These are phyloP conservation scores for Penicillium paneum DNA, from an alignment of 2,329 filamentous ascomycete genomes.

Conservation along the genomic window DNA sequence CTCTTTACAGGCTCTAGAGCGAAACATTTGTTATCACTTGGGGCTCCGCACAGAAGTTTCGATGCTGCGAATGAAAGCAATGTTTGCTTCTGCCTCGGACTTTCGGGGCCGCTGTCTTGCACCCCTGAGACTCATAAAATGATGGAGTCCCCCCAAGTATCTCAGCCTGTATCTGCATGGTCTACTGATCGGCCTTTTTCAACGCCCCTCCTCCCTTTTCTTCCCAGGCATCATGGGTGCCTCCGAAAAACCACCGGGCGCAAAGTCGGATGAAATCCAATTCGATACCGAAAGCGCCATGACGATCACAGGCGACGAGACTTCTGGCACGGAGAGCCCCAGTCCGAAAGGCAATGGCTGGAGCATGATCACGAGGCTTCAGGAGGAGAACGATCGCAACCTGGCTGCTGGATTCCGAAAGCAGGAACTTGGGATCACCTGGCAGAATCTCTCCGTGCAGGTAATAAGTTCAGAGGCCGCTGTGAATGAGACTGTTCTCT, in stretches of 20 bases:
- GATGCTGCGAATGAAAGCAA: not conserved
- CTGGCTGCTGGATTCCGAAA: conserved; percentile 47
- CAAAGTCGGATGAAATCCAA: conserved; percentile 12
- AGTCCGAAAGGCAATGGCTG: conserved; percentile 43
- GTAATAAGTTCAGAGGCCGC: conserved; percentile 60
- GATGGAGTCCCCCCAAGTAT: not conserved
- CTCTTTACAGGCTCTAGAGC: not conserved
- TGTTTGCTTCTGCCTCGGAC: not conserved
- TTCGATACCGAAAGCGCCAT: conserved; percentile 30
- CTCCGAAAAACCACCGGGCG: conserved; percentile 4
- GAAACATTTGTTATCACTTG: not conserved
- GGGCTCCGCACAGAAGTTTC: not conserved
- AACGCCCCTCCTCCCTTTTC: too few relatives aligned
- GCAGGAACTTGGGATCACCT: conserved; percentile 61
- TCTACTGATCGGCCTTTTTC: not conserved
- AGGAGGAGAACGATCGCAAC: conserved; percentile 45
- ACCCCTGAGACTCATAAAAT: not conserved
- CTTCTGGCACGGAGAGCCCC: conserved; percentile 6
- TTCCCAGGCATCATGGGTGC: conserved; percentile 6
- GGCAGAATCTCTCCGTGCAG: conserved; percentile 62
- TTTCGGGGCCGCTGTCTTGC: not conserved
- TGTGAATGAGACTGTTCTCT: conserved; percentile 63
- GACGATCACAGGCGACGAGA: conserved; percentile 28
- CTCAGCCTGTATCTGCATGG: too few relatives aligned
- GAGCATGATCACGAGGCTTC: conserved; percentile 50